Evolutionary conservation across 1,139 yeast species (phyloP).

Genomic region (Kluyveromyces marxianus): DNA sequence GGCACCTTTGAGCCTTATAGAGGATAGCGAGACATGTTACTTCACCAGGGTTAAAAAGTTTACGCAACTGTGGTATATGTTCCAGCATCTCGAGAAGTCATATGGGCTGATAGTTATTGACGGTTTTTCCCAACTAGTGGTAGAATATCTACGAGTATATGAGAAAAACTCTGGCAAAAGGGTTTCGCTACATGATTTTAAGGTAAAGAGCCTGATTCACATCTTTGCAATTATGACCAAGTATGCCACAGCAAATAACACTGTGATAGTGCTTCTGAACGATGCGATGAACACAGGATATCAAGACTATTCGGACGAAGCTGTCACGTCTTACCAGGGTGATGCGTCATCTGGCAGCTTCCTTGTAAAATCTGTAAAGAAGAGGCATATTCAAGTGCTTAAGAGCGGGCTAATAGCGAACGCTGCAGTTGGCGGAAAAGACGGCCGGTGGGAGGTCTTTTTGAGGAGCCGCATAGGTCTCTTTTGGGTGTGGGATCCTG

Average conservation of each 20-base stretch:
- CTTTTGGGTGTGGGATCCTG: conserved; percentile 24
- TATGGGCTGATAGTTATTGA: conserved; percentile 25
- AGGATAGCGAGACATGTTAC: conserved; percentile 2
- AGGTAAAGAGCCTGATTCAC: conserved; percentile 22
- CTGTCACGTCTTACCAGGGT: conserved; percentile 13
- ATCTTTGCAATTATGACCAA: conserved; percentile 25
- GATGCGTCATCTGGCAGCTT: conserved; percentile 15
- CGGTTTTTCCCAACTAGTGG: conserved; percentile 26
- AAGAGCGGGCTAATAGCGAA: conserved; percentile 28
- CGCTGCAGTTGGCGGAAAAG: conserved; percentile 26
- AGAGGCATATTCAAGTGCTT: conserved; percentile 22
- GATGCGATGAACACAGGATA: conserved; percentile 29
- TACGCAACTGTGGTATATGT: conserved; percentile 22
- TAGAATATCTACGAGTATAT: conserved; percentile 18
- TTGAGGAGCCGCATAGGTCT: conserved; percentile 23
- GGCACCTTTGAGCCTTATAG: conserved; percentile 10
- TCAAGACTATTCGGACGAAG: conserved; percentile 13
- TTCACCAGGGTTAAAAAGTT: conserved; percentile 19
- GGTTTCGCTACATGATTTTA: conserved; percentile 19
- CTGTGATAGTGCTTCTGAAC: conserved; percentile 21
- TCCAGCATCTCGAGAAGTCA: conserved; percentile 13
- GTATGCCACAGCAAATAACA: conserved; percentile 18
- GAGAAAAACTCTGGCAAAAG: neutral
- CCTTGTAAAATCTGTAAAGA: conserved; percentile 16
- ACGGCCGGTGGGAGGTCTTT: conserved; percentile 28